Evolutionary conservation across 2,329 filamentous ascomycete species (phyloP), one percentile per base, ranked within the genome.

Genomic region (Ceratocystis destructans): DNA sequence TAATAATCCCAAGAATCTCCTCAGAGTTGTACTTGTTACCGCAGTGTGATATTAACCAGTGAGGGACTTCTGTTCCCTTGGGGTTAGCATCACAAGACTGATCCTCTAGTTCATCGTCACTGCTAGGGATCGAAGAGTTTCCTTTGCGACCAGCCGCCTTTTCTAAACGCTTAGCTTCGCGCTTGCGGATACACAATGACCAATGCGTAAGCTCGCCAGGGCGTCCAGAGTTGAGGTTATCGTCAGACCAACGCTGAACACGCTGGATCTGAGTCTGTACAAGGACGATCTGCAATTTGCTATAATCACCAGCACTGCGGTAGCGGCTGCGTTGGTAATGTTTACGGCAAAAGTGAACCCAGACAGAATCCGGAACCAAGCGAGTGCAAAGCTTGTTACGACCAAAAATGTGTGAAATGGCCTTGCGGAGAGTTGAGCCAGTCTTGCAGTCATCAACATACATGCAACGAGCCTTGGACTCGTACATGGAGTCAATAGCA

Each of bases 391-490:
- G 79, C 75, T 94, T 94, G 78, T 94, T 94, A 46, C 90, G 83
- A 25, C 89, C 89, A 70, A 93, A 93, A 66, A 92, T 82, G 72
- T 94, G 88, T 0, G 87, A 90, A 68, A 93, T 87, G 4, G 87
- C 85, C 75, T 93, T 93, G 61, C 89, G 83, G 28, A 81, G 80
- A 66, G 83, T 79, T 4, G 83, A 84, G 3, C 79, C 79, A 0
- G 83, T 86, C 59, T 82, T 79, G 71, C 85, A 87, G 68, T 82
- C 77, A 1, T 68, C 67, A 22, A 69, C 69, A 25, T 68, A 67
- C 65, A 69, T 67, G 64, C 68, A 65, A 61, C 65, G 64, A 22
- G 67, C 64, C 64, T 68, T 67, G 22, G 62, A 61, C 31, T 67
- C 66, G 15, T 67, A 67, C 63, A 67, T 67, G 10, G 66, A 67